Base-by-base conservation (phyloP, 116 monocot genomes). In the Papilionanthe hybrid region DNA sequence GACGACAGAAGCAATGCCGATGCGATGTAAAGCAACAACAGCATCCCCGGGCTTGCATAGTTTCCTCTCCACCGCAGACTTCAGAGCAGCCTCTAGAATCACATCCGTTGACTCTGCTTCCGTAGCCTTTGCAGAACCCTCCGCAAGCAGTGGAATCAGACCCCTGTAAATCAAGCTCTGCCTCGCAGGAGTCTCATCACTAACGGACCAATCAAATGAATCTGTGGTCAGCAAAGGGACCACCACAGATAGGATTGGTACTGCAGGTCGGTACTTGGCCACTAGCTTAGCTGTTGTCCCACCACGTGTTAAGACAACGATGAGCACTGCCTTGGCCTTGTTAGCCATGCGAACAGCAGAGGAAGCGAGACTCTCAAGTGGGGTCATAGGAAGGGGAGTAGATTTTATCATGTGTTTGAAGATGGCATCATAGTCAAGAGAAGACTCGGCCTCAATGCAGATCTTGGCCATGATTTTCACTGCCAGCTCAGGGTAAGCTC, bases 391-490 rank as follows among this genome's bases (percentile, higher is more conserved):
- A 1, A 96, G 84, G 28, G 96, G 90, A 0, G 90, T 81, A 10
- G 84, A 80, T 79, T 77, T 84, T 4, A 88, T 89, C 88, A 93
- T 96, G 32, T 83, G 85, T 83, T 96, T 96, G 87, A 91, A 96
- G 57, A 96, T 84, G 41, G 87, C 85, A 1, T 84, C 84, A 57
- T 96, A 91, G 80, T 96, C 96, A 6, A 96, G 86, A 41, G 88
- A 96, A 4, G 91, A 90, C 81, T 96, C 96, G 0, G 93, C 96
- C 77, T 96, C 96, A 5, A 96, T 83, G 75, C 96, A 96, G 22
- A 96, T 96, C 69, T 63, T 82, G 41, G 93, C 85, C 96, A 96
- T 96, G 81, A 85, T 84, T 84, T 83, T 91, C 22, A 96, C 96
- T 0, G 96, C 96, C 5, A 90, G 68, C 81, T 96, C 96, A 1